These are phyloP conservation scores for Nicotiana rustica DNA, from an alignment of 305 asterid species.

Conservation along the genomic window DNA sequence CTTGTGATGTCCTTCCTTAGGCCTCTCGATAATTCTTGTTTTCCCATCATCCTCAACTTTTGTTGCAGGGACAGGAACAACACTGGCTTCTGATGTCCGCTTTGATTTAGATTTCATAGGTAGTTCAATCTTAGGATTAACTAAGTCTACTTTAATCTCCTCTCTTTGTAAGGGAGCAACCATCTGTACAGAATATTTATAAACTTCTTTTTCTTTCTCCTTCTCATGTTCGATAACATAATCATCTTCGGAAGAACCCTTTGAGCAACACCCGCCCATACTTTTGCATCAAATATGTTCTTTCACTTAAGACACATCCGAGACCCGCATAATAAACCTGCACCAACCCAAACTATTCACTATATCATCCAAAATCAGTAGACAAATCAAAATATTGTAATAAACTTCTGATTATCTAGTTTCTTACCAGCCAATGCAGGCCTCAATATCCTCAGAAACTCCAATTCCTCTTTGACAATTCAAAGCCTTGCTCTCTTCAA, in stretches of 20 bases:
- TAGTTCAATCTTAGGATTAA: slow-evolving; percentile 46
- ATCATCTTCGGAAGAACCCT: slow-evolving; percentile 57
- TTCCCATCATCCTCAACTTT: slow-evolving; percentile 49
- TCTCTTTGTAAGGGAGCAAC: slow-evolving; percentile 62
- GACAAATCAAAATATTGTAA: too few relatives aligned
- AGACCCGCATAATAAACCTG: slow-evolving; percentile 24
- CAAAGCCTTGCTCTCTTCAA: slow-evolving; percentile 3
- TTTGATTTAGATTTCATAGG: slow-evolving; percentile 52
- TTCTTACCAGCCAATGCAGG: slow-evolving; percentile 26
- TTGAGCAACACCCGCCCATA: slow-evolving; percentile 94
- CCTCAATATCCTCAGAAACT: slow-evolving; percentile 17
- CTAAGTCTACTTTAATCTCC: slow-evolving; percentile 48
- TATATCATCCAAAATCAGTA: neutral
- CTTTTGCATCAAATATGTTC: slow-evolving; percentile 27
- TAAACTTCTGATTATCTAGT: too few relatives aligned
- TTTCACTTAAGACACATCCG: slow-evolving; percentile 11
- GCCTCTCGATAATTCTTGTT: slow-evolving; percentile 69
- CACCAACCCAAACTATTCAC: neutral
- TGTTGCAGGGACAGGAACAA: slow-evolving; percentile 31
- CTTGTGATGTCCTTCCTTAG: slow-evolving; percentile 65
- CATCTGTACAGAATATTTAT: slow-evolving; percentile 55
- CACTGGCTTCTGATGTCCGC: slow-evolving; percentile 43
- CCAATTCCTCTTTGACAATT: slow-evolving; percentile 12
- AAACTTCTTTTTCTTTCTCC: slow-evolving; percentile 45
- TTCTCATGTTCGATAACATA: slow-evolving; percentile 49